Base-by-base conservation (phyloP, 2,329 filamentous ascomycete genomes). In the Fusarium solani-melongenae region DNA sequence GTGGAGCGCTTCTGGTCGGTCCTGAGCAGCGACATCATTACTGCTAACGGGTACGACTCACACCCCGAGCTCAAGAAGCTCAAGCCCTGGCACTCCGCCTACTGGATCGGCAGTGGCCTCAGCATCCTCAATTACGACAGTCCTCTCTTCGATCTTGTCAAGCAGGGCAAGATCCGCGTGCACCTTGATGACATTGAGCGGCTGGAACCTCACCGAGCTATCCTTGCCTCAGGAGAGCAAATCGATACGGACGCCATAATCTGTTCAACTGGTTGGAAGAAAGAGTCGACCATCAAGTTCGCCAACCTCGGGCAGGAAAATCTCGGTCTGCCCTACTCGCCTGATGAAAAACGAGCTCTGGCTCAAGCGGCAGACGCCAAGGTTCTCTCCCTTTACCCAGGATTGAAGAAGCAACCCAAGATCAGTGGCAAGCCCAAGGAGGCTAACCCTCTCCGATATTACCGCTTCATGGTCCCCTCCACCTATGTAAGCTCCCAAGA, bases 51-150 rank as follows among this genome's bases (percentile, higher is more conserved):
- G 1, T 88, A 87, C 60, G 83, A 88, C 53, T 76, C 76, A 1
- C 82, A 85, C 17, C 82, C 82, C 0, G 82, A 84, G 62, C 76
- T 81, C 1, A 69, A 75, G 11, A 84, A 84, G 72, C 77, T 86
- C 1, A 83, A 84, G 76, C 84, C 84, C 0, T 84, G 83, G 80
- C 78, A 80, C 27, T 79, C 80, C 3, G 78, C 82, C 0, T 85
- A 85, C 66, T 90, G 86, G 83, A 85, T 86, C 14, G 88, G 86
- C 1, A 85, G 83, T 38, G 84, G 84, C 0, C 78, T 90, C 2
- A 86, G 86, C 33, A 89, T 91, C 34, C 80, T 87, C 41, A 91
- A 90, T 72, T 90, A 87, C 68, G 82, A 84, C 1, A 86, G 82
- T 2, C 81, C 84, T 36, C 82, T 89, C 66, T 87, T 88, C 68